Conservation (phyloP, 352 stramenopile genomes). For the Pythium rhizo-oryzae region DNA sequence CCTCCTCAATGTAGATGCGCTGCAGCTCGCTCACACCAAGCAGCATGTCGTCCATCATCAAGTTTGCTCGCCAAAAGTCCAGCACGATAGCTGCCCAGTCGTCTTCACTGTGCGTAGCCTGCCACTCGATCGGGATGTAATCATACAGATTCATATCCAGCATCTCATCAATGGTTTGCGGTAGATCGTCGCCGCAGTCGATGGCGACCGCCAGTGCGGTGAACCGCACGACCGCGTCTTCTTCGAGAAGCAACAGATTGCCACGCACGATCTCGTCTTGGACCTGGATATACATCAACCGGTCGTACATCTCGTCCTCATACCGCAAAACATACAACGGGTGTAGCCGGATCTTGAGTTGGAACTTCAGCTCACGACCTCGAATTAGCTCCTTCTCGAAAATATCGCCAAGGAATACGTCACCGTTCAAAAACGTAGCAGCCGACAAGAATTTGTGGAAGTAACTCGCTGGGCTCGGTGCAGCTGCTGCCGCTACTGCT, state of each 20-base stretch:
- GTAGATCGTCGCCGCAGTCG: constrained; percentile 67
- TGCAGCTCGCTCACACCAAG: constrained; percentile 59
- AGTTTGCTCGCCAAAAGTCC: constrained; percentile 52
- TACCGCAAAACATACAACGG: constrained; percentile 83
- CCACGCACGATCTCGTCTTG: constrained; percentile 92
- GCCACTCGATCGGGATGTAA: constrained; percentile 87
- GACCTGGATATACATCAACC: constrained; percentile 90
- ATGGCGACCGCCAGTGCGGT: constrained; percentile 81
- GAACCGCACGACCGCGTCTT: constrained; percentile 78
- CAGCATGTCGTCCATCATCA: constrained; percentile 47
- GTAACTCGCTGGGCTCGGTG: constrained; percentile 46
- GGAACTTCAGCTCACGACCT: constrained; percentile 89
- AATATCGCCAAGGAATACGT: constrained; percentile 91
- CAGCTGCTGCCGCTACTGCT: constrained; percentile 12
- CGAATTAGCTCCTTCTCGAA: constrained; percentile 92
- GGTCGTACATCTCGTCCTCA: constrained; percentile 83
- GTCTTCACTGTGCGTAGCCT: constrained; percentile 61
- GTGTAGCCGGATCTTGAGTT: constrained; percentile 93
- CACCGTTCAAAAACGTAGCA: constrained; percentile 72
- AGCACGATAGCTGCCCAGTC: constrained; percentile 84
- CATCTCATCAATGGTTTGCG: constrained; percentile 57
- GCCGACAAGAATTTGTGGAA: constrained; percentile 83
- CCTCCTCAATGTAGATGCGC: constrained; percentile 84
- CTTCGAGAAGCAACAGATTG: constrained; percentile 80
- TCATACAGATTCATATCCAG: constrained; percentile 77